Evolutionary conservation across 257 asterid species (phyloP).

Genomic region (Nicotiana obtusifolia): DNA sequence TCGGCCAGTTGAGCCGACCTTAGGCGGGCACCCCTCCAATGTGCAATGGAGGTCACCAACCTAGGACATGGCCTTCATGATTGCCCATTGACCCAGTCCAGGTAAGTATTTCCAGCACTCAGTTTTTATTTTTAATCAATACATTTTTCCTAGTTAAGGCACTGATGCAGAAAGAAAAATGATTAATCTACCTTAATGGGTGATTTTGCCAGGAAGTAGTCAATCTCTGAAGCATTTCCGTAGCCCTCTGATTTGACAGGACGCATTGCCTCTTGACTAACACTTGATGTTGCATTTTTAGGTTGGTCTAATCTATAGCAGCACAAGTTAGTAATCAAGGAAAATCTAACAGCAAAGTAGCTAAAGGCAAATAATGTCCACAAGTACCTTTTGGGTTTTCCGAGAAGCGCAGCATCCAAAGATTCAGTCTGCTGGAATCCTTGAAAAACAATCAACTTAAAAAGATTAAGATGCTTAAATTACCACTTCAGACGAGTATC

Average conservation of each 20-base stretch:
- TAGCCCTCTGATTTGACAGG: slow-evolving; percentile 29
- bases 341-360: neutral
- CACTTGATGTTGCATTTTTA: slow-evolving; percentile 33
- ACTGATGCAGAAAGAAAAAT: neutral
- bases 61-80: too few species aligned
- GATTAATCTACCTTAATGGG: slow-evolving; percentile 48
- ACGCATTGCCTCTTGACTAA: slow-evolving; percentile 24
- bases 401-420: slow-evolving; percentile 47
- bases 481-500: neutral
- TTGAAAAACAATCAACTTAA: slow-evolving; percentile 39
- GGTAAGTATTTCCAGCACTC: slow-evolving; percentile 13
- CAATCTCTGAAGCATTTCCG: slow-evolving; percentile 43
- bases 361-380: neutral
- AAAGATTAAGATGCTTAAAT: neutral
- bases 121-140: slow-evolving; percentile 9
- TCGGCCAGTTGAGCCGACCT: too few species aligned
- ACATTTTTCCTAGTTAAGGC: neutral
- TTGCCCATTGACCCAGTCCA: too few species aligned
- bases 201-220: slow-evolving; percentile 40
- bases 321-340: slow-evolving; percentile 15
- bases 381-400: slow-evolving; percentile 65
- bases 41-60: too few species aligned
- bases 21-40: too few species aligned
- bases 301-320: slow-evolving; percentile 58
- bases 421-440: slow-evolving; percentile 52